Base-by-base conservation (phyloP, 2,329 filamentous ascomycete genomes). In the Alternaria triticimaculans region DNA sequence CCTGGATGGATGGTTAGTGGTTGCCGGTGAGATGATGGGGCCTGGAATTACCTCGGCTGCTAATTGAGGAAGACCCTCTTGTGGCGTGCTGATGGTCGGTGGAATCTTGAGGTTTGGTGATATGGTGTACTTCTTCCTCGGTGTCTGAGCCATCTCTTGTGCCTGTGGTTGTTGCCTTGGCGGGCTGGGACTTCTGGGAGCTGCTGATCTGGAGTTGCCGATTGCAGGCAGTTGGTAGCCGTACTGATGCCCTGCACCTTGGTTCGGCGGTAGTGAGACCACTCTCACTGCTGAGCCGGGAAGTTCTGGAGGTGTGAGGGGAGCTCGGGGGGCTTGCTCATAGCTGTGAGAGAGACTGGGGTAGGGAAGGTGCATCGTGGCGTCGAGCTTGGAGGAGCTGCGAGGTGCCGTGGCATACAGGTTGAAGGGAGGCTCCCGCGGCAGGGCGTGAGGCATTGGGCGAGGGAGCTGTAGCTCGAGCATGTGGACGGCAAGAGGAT, bases 1-100 rank as follows among this genome's bases (percentile, higher is more conserved):
- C 92, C 92, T 97, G 45, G 15, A 43, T 54, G 48, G n/a, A 33
- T 54, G 21, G 26, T 63, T 73, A 53, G 72, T 55, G 23, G 33
- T 67, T 58, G 68, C 54, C 6, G 8, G 14, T 54, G 5, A 7
- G 23, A 7, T 37, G 14, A 3, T n/a, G 33, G 4, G 15, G 3
- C 30, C 12, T 15, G 11, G 30, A 70, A 74, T 72, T 61, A 81
- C 80, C 72, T 82, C 80, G 11, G 80, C 80, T 55, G 80, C 80
- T 55, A 82, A 62, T 65, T 81, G 80, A 4, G 80, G 78, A 25
- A 82, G 72, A 15, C 78, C 78, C 25, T 79, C 76, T 59, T 81
- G 80, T 7, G 80, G 80, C 14, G 80, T 79, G 48, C 57, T 73
- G 62, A 81, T 81, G 2, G 76, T 72, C 4, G 72, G 58, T 6